These are phyloP conservation scores for Paracoccidioides lutzii DNA, from an alignment of 2,329 filamentous ascomycete species.

Conservation along the genomic window DNA sequence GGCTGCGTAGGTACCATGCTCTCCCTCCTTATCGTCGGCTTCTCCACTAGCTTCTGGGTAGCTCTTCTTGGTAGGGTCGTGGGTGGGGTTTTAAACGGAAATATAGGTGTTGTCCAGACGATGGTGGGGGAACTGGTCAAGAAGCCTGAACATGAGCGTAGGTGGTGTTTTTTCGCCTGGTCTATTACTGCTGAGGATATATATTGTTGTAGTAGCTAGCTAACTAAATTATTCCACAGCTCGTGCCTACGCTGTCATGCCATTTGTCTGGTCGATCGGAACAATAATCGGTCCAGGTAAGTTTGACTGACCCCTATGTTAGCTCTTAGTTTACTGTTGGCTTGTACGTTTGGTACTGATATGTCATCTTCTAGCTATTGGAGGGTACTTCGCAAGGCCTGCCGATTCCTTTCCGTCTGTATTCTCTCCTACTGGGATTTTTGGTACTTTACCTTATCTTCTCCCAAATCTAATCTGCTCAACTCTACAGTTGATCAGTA, in stretches of 20 bases:
- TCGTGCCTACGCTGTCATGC: conserved; percentile 84
- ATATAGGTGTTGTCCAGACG: conserved; percentile 83
- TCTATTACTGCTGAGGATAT: not conserved
- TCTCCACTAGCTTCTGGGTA: conserved; percentile 66
- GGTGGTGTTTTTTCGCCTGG: not conserved
- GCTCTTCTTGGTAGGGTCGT: conserved; percentile 64
- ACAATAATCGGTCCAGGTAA: conserved; percentile 66
- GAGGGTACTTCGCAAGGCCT: conserved; percentile 73
- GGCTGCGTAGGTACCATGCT: conserved; percentile 69
- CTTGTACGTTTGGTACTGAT: not conserved
- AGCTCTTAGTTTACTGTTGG: not conserved
- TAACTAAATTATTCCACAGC: conserved; percentile 22
- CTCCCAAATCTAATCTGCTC: conserved; percentile 83
- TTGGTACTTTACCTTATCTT: conserved; percentile 70
- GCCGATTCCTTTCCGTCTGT: conserved; percentile 56
- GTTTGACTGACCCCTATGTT: not conserved
- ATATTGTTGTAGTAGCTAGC: not conserved
- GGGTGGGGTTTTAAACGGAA: conserved; percentile 77
- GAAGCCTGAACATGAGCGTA: conserved; percentile 67
- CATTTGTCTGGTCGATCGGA: conserved; percentile 76
- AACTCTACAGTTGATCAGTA: conserved; percentile 60
- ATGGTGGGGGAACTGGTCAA: conserved; percentile 91
- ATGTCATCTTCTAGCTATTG: conserved; percentile 47
- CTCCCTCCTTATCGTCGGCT: conserved; percentile 69
- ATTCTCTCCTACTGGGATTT: conserved; percentile 57